Conservation (phyloP, 495 filamentous ascomycete species). For the Annulohypoxylon moriforme region DNA sequence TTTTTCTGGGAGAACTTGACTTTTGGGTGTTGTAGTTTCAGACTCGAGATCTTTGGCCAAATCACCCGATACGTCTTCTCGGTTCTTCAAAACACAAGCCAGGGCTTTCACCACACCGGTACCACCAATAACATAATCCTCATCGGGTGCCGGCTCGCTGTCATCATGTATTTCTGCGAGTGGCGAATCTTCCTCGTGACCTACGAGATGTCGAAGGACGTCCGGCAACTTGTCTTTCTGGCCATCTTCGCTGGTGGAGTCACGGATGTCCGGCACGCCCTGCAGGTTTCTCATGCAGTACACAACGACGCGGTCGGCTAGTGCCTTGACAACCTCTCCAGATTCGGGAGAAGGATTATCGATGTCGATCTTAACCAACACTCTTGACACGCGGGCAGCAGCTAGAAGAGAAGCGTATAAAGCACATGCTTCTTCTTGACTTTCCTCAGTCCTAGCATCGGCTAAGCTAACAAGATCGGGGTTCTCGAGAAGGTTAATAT, state of each 20-base stretch:
- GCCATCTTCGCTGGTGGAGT: conserved; percentile 43
- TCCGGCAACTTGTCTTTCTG: conserved; percentile 62
- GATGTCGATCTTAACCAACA: conserved; percentile 90
- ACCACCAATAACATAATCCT: conserved; percentile 95
- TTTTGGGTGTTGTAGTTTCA: conserved; percentile 33
- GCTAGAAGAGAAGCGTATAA: conserved; percentile 92
- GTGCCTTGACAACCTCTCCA: conserved; percentile 88
- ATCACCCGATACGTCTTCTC: conserved; percentile 66
- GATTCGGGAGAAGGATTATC: conserved; percentile 82
- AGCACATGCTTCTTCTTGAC: conserved; percentile 92
- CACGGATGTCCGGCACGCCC: conserved; percentile 54
- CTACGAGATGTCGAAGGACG: conserved; percentile 66
- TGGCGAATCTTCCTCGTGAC: conserved; percentile 70
- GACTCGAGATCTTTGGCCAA: conserved; percentile 56
- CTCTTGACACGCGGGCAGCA: conserved; percentile 83
- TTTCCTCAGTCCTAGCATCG: conserved; percentile 73
- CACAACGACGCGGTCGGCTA: conserved; percentile 92
- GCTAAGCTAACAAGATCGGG: conserved; percentile 74
- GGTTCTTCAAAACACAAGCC: conserved; percentile 87
- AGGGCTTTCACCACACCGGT: conserved; percentile 95
- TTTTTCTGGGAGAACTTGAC: conserved; percentile 61
- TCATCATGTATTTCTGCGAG: conserved; percentile 67
- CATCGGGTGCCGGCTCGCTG: conserved; percentile 80
- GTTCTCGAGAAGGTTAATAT: conserved; percentile 91
- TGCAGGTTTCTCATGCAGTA: conserved; percentile 95